Evolutionary conservation across 345 rosid species (phyloP), one percentile per base, ranked within the genome.

Genomic region (Reutealis trisperma): DNA sequence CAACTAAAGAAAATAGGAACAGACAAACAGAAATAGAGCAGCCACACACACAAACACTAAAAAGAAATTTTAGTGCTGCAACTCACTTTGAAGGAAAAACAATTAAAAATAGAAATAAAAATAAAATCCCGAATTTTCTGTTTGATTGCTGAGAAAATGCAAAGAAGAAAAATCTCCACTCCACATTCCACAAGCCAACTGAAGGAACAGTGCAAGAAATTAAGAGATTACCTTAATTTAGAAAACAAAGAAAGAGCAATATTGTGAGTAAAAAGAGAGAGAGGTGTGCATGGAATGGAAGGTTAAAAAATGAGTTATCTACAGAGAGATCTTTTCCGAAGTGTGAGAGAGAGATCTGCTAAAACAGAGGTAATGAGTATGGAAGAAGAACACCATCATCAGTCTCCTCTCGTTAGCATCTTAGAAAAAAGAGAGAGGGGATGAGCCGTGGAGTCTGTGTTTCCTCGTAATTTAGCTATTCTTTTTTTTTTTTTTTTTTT

Each of bases 191-290:
- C 3, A 12, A 51, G 15, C 55, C 16, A 51, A 14, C 4, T 51
- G 55, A 51, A 51, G 16, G 1, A 14, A 77, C 9, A 13, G 27
- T 6, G 10, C 25, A 27, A 11, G 41, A 10, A 16, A 70, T 15
- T 16, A 19, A 32, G 61, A 32, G n/a, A 8, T 1, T 66, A 66
- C 70, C 34, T 67, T 75, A 83, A 24, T 11, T 83, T 84, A 74
- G 70, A 37, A 70, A 74, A 64, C 77, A 78, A 82, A 75, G 80
- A 75, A 80, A 82, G 76, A 71, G 55, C 19, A 54, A 54, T 18
- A 22, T 18, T 54, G 59, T 0, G 59, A 16, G 59, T 6, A 2
- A 18, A 54, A 54, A 54, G 22, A 54, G 59, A 54, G 49, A 75
- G 75, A 1, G 64, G 64, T 47, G 22, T 30, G 59, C 32, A 63